These are phyloP conservation scores for Fusarium sp. DNA, from an alignment of 2,329 filamentous ascomycete genomes.

Conservation along the genomic window DNA sequence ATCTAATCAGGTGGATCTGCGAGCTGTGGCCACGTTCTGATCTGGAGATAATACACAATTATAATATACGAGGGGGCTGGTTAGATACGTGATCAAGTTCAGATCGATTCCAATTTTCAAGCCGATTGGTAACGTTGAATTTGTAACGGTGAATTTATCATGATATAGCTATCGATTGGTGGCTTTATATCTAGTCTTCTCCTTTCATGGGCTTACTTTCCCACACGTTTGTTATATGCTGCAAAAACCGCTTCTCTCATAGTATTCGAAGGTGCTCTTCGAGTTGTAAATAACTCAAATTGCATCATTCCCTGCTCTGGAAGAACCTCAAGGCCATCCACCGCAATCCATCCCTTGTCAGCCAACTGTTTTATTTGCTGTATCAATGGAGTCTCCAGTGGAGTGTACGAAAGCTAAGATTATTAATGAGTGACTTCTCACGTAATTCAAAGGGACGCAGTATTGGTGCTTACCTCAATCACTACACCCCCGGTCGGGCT, in stretches of 20 bases:
- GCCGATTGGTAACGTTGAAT: background rate
- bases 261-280: background rate
- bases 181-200: background rate
- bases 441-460: fast-evolving
- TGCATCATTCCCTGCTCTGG: conserved; percentile 27
- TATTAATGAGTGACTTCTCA: fast-evolving
- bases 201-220: background rate
- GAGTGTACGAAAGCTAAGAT: background rate
- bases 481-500: conserved; percentile 10
- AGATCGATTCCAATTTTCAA: background rate
- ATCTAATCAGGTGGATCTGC: background rate
- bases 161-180: background rate
- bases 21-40: background rate
- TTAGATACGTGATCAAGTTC: background rate
- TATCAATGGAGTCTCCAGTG: background rate
- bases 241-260: conserved; percentile 3
- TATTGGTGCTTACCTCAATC: background rate
- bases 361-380: background rate
- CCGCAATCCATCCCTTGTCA: conserved; percentile 11
- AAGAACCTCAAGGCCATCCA: conserved; percentile 12
- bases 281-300: conserved; percentile 13
- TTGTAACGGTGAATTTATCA: background rate
- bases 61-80: background rate
- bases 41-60: background rate
- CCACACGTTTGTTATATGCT: background rate